phyloP scores from a whole-genome alignment of 2,329 filamentous ascomycete species.

The Xylaria sp. region DNA sequence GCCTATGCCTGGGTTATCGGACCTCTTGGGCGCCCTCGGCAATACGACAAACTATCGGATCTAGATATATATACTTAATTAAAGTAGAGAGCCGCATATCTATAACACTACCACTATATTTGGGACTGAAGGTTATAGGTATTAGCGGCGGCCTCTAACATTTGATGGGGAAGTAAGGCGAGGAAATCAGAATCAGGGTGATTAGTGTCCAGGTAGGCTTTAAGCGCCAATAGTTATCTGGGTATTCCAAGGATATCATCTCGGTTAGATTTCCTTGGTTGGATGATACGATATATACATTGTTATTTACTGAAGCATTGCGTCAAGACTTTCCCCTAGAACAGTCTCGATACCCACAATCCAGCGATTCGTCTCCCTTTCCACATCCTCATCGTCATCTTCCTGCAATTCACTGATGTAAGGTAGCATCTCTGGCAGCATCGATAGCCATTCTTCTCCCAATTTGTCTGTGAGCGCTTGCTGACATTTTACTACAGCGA shows the following conservation, averaged over 20 bases:
- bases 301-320: constrained; percentile 80
- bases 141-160: neutral
- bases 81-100: neutral
- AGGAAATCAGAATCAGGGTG: neutral
- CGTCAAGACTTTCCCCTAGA: constrained; percentile 88
- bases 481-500: constrained; percentile 86
- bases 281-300: constrained; percentile 1
- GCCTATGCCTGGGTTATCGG: neutral
- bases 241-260: neutral
- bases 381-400: constrained; percentile 93
- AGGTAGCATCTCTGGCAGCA: constrained; percentile 95
- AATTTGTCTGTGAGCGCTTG: constrained; percentile 81
- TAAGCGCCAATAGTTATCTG: neutral
- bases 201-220: neutral
- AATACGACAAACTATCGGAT: neutral
- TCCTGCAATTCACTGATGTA: constrained; percentile 96
- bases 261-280: neutral
- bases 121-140: neutral
- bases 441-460: constrained; percentile 91
- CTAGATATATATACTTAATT: too few species aligned
- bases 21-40: neutral
- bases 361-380: constrained; percentile 89
- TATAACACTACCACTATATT: neutral
- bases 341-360: constrained; percentile 90
- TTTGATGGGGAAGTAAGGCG: neutral